phyloP scores from a whole-genome alignment of 1,284 basidiomycete species.

The Rhizoctonia solani region DNA sequence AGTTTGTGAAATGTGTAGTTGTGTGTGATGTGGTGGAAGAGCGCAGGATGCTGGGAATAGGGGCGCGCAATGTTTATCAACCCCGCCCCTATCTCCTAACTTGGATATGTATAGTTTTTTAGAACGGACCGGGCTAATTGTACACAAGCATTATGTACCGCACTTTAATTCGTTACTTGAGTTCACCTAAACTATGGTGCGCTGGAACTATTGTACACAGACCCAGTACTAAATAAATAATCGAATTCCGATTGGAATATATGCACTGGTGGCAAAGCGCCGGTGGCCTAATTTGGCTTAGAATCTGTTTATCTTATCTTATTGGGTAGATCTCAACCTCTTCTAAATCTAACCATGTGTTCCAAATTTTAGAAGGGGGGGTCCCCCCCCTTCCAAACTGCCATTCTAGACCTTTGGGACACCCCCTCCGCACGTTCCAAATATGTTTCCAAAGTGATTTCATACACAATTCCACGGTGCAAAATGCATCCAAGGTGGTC shows the following conservation, averaged over 20 bases:
- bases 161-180: no score
- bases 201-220: no score
- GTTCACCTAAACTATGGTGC: no score
- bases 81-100: background rate
- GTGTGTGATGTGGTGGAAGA: background rate
- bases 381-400: background rate
- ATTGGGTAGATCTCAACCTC: background rate
- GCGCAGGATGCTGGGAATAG: background rate
- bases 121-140: no score
- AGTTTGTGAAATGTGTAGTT: no score
- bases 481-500: background rate
- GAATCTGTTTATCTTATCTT: background rate
- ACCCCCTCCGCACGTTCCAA: background rate
- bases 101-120: background rate
- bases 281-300: background rate
- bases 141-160: no score
- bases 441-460: background rate
- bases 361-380: slow-evolving; percentile 1
- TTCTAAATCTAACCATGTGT: background rate
- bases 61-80: background rate
- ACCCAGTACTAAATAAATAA: no score
- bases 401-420: background rate
- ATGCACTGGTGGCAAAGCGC: background rate
- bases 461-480: background rate
- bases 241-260: background rate